These are phyloP conservation scores for Dacryopinax primogenitus DNA, from an alignment of 768 basidiomycete genomes.

Conservation along the genomic window DNA sequence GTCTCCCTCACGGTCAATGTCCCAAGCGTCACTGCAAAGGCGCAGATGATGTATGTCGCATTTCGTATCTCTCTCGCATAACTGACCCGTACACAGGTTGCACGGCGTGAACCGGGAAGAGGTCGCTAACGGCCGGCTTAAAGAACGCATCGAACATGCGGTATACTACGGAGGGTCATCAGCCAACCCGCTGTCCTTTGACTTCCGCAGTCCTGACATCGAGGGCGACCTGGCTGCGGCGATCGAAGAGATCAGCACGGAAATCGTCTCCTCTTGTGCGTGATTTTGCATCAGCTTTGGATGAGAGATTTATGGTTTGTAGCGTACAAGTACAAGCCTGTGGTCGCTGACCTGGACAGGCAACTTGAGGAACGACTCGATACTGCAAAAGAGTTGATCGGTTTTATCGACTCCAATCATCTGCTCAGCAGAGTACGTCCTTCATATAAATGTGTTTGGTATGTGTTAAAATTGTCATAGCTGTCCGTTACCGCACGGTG, in stretches of 20 bases:
- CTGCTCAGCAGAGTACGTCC: not conserved
- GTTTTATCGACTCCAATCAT: not conserved
- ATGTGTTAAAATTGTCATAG: constrained; percentile 28
- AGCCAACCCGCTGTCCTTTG: constrained; percentile 30
- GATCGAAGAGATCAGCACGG: constrained; percentile 24
- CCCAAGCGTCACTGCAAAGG: not conserved
- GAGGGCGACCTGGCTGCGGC: constrained; percentile 27
- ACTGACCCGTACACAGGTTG: not conserved
- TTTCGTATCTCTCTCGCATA: not conserved
- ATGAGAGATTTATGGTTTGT: not conserved
- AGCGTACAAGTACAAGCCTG: constrained; percentile 1
- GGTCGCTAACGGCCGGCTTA: constrained; percentile 24
- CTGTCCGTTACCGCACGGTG: constrained; percentile 71
- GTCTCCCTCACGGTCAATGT: not conserved
- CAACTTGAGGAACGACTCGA: not conserved
- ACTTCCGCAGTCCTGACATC: constrained; percentile 20
- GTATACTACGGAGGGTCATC: constrained; percentile 27
- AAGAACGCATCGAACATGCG: constrained; percentile 31
- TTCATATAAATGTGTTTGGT: not conserved
- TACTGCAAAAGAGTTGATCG: not conserved
- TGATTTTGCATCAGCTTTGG: not conserved
- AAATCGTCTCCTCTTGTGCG: constrained; percentile 18
- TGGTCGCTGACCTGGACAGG: not conserved
- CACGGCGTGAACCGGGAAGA: not conserved
- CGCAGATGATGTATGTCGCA: not conserved